Conservation (phyloP, 208 protist genomes). For the Leishmania braziliensis region DNA sequence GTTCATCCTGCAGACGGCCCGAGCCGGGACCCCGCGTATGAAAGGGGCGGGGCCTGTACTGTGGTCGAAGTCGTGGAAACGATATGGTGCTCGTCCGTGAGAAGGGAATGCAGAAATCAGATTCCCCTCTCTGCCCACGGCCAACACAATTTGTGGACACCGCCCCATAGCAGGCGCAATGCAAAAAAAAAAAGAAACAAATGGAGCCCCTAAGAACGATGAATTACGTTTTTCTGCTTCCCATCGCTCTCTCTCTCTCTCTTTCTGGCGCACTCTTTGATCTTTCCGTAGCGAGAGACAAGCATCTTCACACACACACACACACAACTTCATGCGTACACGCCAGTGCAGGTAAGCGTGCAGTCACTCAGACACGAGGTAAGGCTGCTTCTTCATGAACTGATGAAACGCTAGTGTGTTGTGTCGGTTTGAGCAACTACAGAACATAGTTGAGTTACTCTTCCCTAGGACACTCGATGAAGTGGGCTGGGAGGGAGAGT, state of each 20-base stretch:
- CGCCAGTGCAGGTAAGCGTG: not conserved
- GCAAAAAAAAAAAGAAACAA: not conserved
- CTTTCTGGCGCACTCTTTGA: not conserved
- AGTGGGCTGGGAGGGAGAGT: not conserved
- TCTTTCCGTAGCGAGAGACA: not conserved
- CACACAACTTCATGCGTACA: not conserved
- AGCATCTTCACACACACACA: slow-evolving; percentile 7
- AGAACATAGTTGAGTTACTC: not conserved
- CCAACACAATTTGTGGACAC: too few relatives aligned
- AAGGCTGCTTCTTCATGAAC: not conserved
- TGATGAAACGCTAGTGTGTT: not conserved
- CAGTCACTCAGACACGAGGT: not conserved
- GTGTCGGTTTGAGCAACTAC: not conserved
- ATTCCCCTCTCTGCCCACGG: too few relatives aligned
- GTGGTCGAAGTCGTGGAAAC: too few relatives aligned
- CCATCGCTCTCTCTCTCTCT: not conserved
- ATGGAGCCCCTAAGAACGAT: not conserved
- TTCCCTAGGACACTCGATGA: not conserved
- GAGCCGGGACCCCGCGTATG: too few relatives aligned
- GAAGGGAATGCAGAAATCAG: too few relatives aligned
- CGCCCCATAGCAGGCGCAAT: not conserved
- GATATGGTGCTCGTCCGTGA: too few relatives aligned
- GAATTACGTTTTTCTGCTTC: not conserved
- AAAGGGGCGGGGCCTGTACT: too few relatives aligned
- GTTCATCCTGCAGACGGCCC: too few relatives aligned